phyloP scores from a whole-genome alignment of 306 rosid species.

The Chamaecrista fasciculata region DNA sequence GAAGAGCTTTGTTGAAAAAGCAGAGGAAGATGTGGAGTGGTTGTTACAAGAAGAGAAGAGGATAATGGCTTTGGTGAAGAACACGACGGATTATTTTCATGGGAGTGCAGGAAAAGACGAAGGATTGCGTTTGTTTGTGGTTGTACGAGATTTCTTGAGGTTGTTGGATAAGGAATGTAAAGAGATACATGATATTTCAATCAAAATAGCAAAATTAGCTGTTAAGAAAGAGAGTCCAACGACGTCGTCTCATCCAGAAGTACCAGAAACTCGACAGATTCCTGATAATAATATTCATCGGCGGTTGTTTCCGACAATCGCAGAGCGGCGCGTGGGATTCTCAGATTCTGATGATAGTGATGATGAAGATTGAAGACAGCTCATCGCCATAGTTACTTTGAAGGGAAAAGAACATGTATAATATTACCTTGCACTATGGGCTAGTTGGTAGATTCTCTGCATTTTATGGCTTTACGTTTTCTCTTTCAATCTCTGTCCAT shows the following conservation, averaged over 20 bases:
- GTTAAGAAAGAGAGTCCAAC: slow-evolving; percentile 46
- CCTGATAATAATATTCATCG: slow-evolving; percentile 39
- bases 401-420: slow-evolving; percentile 11
- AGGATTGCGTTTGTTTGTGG: slow-evolving; percentile 69
- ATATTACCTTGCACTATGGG: not conserved
- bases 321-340: slow-evolving; percentile 47
- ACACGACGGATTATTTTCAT: slow-evolving; percentile 80
- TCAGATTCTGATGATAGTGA: slow-evolving; percentile 89
- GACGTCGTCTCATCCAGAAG: slow-evolving; percentile 30
- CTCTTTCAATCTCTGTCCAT: too few species aligned
- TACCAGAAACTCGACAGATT: slow-evolving; percentile 12
- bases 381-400: slow-evolving; percentile 36
- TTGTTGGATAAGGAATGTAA: slow-evolving; percentile 74
- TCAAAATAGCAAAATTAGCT: slow-evolving; percentile 34
- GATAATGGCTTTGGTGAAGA: slow-evolving; percentile 69
- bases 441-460: too few species aligned
- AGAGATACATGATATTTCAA: slow-evolving; percentile 45
- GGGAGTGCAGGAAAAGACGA: slow-evolving; percentile 85
- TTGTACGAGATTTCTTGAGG: slow-evolving; percentile 76
- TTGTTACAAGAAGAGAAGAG: slow-evolving; percentile 70
- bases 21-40: slow-evolving; percentile 45
- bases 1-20: slow-evolving; percentile 47
- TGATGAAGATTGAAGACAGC: slow-evolving; percentile 59
- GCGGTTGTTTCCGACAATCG: slow-evolving; percentile 74
- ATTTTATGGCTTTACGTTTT: too few species aligned